phyloP scores from a whole-genome alignment of 2,329 filamentous ascomycete genomes.

The Hymenoscyphus scutula region DNA sequence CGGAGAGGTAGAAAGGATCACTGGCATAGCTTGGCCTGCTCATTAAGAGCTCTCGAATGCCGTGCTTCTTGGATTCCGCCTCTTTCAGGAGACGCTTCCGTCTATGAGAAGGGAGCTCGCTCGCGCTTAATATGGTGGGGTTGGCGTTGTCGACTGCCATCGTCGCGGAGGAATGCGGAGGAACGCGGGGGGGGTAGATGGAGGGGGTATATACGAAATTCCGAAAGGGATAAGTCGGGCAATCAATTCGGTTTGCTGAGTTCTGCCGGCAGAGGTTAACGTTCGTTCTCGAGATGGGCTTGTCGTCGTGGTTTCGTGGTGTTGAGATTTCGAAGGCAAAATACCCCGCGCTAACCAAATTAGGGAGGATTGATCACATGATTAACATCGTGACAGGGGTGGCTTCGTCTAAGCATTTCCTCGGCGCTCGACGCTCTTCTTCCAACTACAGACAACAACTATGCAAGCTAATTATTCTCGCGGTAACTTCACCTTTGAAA shows the following conservation, averaged over 20 bases:
- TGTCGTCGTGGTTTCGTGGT: not conserved
- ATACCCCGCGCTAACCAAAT: not conserved
- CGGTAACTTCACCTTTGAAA: too few species aligned
- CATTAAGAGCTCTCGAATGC: constrained; percentile 31
- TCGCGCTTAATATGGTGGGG: constrained; percentile 84
- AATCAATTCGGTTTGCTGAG: not conserved
- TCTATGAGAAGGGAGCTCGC: constrained; percentile 81
- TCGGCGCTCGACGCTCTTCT: too few species aligned
- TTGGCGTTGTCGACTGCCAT: constrained; percentile 70
- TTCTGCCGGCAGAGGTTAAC: not conserved
- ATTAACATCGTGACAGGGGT: not conserved
- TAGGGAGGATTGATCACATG: not conserved
- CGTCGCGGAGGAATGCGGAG: constrained; percentile 15
- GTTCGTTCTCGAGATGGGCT: not conserved
- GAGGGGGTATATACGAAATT: not conserved
- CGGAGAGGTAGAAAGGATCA: constrained; percentile 38
- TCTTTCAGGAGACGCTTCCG: constrained; percentile 50
- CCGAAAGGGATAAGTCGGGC: not conserved
- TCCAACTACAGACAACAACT: too few species aligned
- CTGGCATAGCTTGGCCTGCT: constrained; percentile 32
- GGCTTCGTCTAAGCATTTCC: too few species aligned
- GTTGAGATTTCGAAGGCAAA: not conserved
- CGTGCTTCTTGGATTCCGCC: constrained; percentile 37
- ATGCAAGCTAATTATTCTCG: too few species aligned
- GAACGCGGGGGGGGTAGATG: not conserved